Conservation (phyloP, 2,329 filamentous ascomycete species). For the Piedraia hortae region DNA sequence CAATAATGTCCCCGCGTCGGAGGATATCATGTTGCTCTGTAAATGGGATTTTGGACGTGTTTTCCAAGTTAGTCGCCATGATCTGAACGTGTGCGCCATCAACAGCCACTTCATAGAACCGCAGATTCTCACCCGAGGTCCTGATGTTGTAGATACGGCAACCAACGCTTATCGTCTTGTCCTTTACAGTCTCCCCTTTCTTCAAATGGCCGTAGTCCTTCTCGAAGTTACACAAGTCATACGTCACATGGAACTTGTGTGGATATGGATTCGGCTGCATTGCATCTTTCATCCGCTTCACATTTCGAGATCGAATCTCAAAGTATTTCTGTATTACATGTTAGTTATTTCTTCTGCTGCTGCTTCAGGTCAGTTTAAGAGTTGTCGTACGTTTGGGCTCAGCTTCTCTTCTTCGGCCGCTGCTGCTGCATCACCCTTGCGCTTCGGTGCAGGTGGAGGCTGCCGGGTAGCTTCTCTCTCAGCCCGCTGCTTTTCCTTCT, state of each 20-base stretch:
- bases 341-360: background rate
- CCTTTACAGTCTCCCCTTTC: conserved; percentile 60
- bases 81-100: conserved; percentile 63
- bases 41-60: conserved; percentile 41
- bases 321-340: conserved; percentile 46
- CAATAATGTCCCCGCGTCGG: conserved; percentile 77
- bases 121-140: conserved; percentile 52
- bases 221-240: conserved; percentile 55
- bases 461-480: conserved; percentile 45
- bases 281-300: conserved; percentile 48
- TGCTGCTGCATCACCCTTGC: conserved; percentile 28
- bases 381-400: conserved; percentile 35
- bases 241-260: conserved; percentile 74
- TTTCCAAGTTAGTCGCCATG: conserved; percentile 68
- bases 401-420: conserved; percentile 44
- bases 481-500: conserved; percentile 68
- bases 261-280: conserved; percentile 67
- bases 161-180: conserved; percentile 48
- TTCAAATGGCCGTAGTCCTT: conserved; percentile 54
- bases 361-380: conserved; percentile 4
- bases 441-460: conserved; percentile 28
- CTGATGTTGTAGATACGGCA: conserved; percentile 79
- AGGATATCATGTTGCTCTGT: conserved; percentile 73
- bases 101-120: conserved; percentile 68
- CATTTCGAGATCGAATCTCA: conserved; percentile 66